Evolutionary conservation across 495 filamentous ascomycete species (phyloP), one percentile per base, ranked within the genome.

Genomic region (Chaetomium tenue): DNA sequence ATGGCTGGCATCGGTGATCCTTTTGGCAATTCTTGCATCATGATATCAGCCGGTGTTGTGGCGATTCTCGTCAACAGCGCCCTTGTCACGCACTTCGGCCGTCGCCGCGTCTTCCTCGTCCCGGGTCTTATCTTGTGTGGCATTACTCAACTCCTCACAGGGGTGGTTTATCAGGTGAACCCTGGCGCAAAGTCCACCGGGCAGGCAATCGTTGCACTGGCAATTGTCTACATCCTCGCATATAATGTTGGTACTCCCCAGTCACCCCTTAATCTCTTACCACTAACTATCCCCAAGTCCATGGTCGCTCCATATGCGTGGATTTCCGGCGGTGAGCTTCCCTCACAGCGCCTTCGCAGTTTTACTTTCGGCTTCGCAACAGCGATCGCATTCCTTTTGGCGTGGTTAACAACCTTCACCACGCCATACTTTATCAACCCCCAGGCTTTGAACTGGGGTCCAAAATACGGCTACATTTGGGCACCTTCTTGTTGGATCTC

Each of bases 361-460:
- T 83, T 85, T 68, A 85, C 83, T 0, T 85, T 86, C 55, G 83
- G 84, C 53, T 61, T 85, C 30, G 83, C 84, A 0, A 78, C 83
- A 0, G 77, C 82, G 4, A 68, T 85, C 3, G 82, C 81, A 7
- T 86, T 84, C 68, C 73, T 83, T 50, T 75, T 76, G 28, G 82
- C 81, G 26, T 85, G 84, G 84, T 73, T 86, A 28, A 80, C 80
- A 0, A 85, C 83, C 5, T 87, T 86, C 64, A 85, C 84, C 0
- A 81, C 83, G 5, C 80, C 84, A 23, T 86, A 87, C 68, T 86
- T 88, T 67, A 87, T 88, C 70, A 87, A 87, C 67, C 84, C 85
- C 0, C 71, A 73, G 40, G 72, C 78, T 18, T 66, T 87, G 20
- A 80, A 82, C 66, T 88, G 83, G 84, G 84, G 84, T 1, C 82